Base-by-base conservation (phyloP, 768 basidiomycete genomes). In the Hericium erinaceus region DNA sequence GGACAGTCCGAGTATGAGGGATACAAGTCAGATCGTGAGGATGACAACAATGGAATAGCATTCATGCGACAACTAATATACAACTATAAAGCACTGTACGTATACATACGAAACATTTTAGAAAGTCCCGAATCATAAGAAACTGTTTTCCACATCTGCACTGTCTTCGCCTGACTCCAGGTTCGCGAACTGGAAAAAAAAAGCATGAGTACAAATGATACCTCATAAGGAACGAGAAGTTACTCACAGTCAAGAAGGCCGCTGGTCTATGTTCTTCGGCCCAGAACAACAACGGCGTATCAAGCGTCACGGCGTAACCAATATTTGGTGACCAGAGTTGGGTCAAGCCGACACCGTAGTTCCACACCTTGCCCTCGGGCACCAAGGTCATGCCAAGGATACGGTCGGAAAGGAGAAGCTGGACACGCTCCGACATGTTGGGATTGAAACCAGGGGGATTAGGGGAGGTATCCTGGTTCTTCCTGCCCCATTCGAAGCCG, bases 401-500 rank as follows among this genome's bases (percentile, higher is more conserved):
- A 61, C 95, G 89, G 68, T 99, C 97, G 16, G 95, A 98, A 22
- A 98, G 76, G 58, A 98, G 77, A 37, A 98, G 78, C 70, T 92
- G 90, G 22, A 97, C 93, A 22, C 93, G 85, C 69, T 95, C 95
- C 1, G 93, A 95, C 95, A 98, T 98, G 63, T 90, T 91, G n/a
- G 94, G 92, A 72, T 95, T 98, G 77, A 95, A 99, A 44, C 95
- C 93, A 1, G 85, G 75, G 59, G 92, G 92, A 68, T 91, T 92
- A 39, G 82, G 78, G 39, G 91, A 88, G 46, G 82, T 89, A 66
- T 95, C 93, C 64, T 79, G 74, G 64, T 95, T 95, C 76, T 97
- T 98, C 64, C 95, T 78, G 44, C 95, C 95, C 95, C 95, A 98
- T 67, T 99, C 97, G 68, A 98, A 98, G 15, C 95, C 97, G 59